Evolutionary conservation across 305 asterid genomes (phyloP).

Genomic region (Euphrasia arctica): DNA sequence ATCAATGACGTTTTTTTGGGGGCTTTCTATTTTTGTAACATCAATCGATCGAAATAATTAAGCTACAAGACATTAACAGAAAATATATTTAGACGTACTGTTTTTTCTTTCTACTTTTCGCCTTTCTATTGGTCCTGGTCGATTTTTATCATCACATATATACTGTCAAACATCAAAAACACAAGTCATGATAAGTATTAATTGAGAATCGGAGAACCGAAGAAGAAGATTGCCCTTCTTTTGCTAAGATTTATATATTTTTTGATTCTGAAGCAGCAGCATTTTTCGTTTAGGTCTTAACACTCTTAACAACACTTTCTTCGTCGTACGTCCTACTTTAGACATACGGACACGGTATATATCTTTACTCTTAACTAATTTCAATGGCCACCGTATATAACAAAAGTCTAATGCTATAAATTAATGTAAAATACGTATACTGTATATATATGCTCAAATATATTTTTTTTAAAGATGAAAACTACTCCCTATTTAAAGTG

Average conservation of each 20-base stretch:
- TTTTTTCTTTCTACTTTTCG: background rate
- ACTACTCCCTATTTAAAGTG: no score
- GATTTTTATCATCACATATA: constrained; percentile 1
- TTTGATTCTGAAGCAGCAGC: no score
- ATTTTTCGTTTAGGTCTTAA: no score
- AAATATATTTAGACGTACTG: background rate
- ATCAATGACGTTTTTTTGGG: background rate
- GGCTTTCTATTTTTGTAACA: background rate
- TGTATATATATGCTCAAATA: no score
- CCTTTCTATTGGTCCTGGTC: background rate
- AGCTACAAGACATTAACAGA: no score
- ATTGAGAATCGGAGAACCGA: background rate
- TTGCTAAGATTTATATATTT: background rate
- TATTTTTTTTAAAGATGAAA: no score
- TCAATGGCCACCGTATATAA: no score
- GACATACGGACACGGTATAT: background rate
- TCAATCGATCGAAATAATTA: background rate
- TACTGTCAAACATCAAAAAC: background rate
- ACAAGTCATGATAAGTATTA: background rate
- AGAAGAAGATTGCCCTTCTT: background rate
- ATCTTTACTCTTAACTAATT: no score
- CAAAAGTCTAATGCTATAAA: no score
- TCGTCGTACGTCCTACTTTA: background rate
- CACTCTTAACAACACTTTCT: no score
- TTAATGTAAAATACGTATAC: no score